Percentiles rank a stretch among this genome's conserved stretches.
Conservation (phyloP, 805 yeast genomes). For the Kluyveromyces lactis region DNA sequence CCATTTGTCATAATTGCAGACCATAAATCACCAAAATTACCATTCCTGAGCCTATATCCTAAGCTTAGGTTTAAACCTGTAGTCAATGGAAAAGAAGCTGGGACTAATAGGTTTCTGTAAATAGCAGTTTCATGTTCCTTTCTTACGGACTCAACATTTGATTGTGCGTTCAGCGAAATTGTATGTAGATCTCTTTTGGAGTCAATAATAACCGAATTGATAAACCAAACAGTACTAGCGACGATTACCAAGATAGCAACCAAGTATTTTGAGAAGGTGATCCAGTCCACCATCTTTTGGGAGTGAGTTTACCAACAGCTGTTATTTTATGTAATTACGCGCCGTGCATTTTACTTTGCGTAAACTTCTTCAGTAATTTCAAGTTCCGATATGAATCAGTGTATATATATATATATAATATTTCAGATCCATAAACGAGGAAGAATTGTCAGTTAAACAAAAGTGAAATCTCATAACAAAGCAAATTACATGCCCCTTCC, state of each 20-base stretch:
- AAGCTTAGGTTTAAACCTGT: slow-evolving; percentile 61
- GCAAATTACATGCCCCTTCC: no score
- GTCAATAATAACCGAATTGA: slow-evolving; percentile 17
- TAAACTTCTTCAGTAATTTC: no score
- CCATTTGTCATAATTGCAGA: slow-evolving; percentile 35
- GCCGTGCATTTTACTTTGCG: no score
- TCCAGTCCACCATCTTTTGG: slow-evolving; percentile 4
- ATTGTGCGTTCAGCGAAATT: slow-evolving; percentile 52
- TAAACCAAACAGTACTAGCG: slow-evolving; percentile 11
- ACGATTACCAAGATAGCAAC: slow-evolving; percentile 8
- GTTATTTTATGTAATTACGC: no score
- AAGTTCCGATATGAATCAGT: no score
- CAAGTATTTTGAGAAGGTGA: slow-evolving; percentile 8
- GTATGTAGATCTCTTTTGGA: slow-evolving; percentile 46
- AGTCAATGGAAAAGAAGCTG: slow-evolving; percentile 59
- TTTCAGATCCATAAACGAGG: no score
- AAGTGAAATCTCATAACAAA: no score
- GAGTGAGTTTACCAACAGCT: no score
- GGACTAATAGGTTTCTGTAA: slow-evolving; percentile 66
- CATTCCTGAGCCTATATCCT: slow-evolving; percentile 62
- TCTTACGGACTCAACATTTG: slow-evolving; percentile 58
- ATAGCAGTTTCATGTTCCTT: slow-evolving; percentile 62
- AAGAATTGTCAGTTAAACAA: no score
- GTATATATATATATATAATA: no score
- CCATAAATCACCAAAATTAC: slow-evolving; percentile 72